phyloP scores from a whole-genome alignment of 495 filamentous ascomycete species.

The Friedmanniomyces endolithicus region DNA sequence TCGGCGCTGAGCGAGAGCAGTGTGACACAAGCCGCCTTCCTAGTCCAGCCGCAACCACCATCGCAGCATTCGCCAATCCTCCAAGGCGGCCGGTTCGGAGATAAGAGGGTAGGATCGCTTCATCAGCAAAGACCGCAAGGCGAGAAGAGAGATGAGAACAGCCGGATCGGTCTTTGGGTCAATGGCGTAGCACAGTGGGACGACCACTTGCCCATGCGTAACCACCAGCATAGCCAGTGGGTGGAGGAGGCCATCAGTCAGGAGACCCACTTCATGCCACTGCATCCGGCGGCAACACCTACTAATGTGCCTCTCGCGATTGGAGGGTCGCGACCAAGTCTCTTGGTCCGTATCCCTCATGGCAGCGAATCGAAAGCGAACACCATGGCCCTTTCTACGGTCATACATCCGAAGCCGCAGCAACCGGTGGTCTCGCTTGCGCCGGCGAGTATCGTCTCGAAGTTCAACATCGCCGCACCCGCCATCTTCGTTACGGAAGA shows the following conservation, averaged over 20 bases:
- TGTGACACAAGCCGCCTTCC: not conserved
- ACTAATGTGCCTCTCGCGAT: not conserved
- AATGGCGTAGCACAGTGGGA: conserved; percentile 28
- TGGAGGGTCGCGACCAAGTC: not conserved
- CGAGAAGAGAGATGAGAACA: conserved; percentile 9
- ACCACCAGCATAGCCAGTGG: not conserved
- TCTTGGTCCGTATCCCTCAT: conserved; percentile 1
- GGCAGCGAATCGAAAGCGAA: not conserved
- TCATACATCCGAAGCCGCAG: not conserved
- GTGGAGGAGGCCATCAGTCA: conserved; percentile 5
- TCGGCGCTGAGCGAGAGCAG: conserved; percentile 14
- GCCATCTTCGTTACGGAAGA: not conserved
- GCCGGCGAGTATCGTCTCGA: conserved; percentile 3
- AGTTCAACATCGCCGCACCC: conserved; percentile 3
- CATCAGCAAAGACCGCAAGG: conserved; percentile 1
- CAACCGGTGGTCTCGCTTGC: not conserved
- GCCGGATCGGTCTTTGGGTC: conserved; percentile 27
- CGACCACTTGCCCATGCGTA: not conserved
- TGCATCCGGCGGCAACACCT: conserved; percentile 1
- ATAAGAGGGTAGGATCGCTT: not conserved
- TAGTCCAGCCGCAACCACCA: not conserved
- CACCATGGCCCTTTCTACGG: not conserved
- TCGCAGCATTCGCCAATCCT: not conserved
- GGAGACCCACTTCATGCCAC: conserved; percentile 1
- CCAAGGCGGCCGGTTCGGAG: not conserved